Evolutionary conservation across 805 yeast species (phyloP), one percentile per base, ranked within the genome.

Genomic region (Starmerella bombicola): DNA sequence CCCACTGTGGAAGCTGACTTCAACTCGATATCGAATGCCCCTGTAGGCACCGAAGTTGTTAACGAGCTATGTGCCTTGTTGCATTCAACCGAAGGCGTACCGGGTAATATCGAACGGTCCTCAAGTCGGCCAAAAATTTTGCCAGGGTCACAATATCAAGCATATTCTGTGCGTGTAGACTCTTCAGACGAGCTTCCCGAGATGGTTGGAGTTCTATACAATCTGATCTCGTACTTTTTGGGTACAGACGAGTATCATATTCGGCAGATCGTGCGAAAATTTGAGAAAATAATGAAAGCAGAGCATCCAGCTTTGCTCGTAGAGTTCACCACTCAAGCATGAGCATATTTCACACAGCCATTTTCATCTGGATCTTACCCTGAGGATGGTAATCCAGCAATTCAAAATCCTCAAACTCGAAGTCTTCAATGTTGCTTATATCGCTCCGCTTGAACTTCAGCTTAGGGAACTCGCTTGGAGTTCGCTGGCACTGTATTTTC

Each of bases 311-410:
- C 21, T 26, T 5, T 16, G 5, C 12, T 26, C 20, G 5, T 15
- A 20, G 18, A 13, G 9, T 17, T 15, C 32, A 17, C 28, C 28
- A 24, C 28, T 9, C 9, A 24, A 13, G 9, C 13, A 13, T 13
- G 12, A 24, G 28, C 28, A 13, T 13, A 9, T n/a, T 7, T 60
- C 67, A 91, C 22, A 91, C 98, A 58, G 96, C 85, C 98, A 91
- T 91, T 53, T 82, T 80, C 99, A 91, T 91, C 51, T 80, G 81
- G 52, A 91, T 88, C 46, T 76, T 76, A 2, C 74, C 71, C 55
- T 83, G 78, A 3, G 95, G 96, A 39, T 80, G 66, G 60, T 91
- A 91, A 39, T 73, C 82, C 3, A 64, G 64, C 35, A 91, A 76
- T 53, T 77, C 83, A 54, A 91, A 86, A 60, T 91, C 97, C 43